Evolutionary conservation across 148 eudicot genomes (phyloP).

Genomic region (Vaccinium macrocarpon): DNA sequence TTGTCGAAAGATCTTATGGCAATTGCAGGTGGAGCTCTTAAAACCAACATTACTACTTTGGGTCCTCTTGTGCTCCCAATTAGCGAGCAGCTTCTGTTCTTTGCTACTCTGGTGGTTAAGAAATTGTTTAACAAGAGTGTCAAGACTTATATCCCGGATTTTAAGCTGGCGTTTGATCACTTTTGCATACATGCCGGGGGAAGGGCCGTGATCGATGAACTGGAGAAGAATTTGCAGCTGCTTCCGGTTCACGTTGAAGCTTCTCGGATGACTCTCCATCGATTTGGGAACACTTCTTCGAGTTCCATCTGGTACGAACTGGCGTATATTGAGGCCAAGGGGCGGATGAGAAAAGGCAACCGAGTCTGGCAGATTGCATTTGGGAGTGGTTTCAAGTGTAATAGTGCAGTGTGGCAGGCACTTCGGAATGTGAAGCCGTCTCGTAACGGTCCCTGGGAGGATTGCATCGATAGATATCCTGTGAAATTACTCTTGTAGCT

Average conservation of each 20-base stretch:
- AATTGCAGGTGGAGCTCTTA: slow-evolving; percentile 14
- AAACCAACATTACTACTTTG: slow-evolving; percentile 19
- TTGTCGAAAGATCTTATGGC: slow-evolving; percentile 16
- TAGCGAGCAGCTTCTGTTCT: slow-evolving; percentile 21
- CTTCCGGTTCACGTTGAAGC: slow-evolving; percentile 18
- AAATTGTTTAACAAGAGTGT: slow-evolving; percentile 5
- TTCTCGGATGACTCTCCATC: slow-evolving; percentile 23
- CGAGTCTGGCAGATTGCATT: slow-evolving; percentile 29
- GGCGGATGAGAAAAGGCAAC: slow-evolving; percentile 20
- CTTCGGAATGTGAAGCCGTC: slow-evolving; percentile 22
- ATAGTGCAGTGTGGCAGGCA: slow-evolving; percentile 28
- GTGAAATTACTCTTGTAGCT: slow-evolving; percentile 17
- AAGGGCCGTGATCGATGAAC: slow-evolving; percentile 27
- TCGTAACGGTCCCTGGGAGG: slow-evolving; percentile 22
- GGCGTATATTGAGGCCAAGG: slow-evolving; percentile 25
- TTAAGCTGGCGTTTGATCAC: slow-evolving; percentile 20
- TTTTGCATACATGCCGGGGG: slow-evolving; percentile 20
- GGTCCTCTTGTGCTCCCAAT: slow-evolving; percentile 19
- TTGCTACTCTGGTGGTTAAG: slow-evolving; percentile 10
- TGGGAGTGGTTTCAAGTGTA: slow-evolving; percentile 23
- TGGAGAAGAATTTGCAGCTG: slow-evolving; percentile 29
- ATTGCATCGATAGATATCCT: slow-evolving; percentile 23
- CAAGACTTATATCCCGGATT: slow-evolving; percentile 18
- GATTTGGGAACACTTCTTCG: slow-evolving; percentile 24
- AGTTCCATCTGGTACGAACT: slow-evolving; percentile 24